Conservation (phyloP, 345 rosid species). For the Atalantia buxifolia region DNA sequence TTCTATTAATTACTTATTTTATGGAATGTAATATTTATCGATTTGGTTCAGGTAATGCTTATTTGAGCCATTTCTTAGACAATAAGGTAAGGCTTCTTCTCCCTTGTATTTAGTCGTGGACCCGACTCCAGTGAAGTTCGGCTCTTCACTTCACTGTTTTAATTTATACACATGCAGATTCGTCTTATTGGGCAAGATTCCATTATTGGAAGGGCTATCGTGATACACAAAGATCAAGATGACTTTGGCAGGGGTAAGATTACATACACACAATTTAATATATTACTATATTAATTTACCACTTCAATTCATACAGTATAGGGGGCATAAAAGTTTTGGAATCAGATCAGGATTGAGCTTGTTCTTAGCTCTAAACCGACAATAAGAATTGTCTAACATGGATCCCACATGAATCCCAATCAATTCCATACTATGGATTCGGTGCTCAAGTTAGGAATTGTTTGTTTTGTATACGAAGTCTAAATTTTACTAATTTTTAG, state of each 20-base stretch:
- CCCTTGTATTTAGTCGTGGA: not conserved
- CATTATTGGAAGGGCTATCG: constrained; percentile 88
- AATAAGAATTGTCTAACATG: too few relatives aligned
- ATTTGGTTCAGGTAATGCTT: constrained; percentile 55
- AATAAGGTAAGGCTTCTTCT: constrained; percentile 36
- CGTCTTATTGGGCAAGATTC: constrained; percentile 82
- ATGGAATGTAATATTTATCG: not conserved
- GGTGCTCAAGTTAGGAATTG: too few relatives aligned
- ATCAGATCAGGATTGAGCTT: too few relatives aligned
- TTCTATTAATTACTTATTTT: not conserved
- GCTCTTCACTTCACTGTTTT: not conserved
- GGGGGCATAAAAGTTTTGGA: not conserved
- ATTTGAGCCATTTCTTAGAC: constrained; percentile 52
- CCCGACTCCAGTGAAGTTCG: not conserved
- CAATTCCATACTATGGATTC: too few relatives aligned
- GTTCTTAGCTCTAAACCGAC: too few relatives aligned
- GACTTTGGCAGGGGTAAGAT: constrained; percentile 60
- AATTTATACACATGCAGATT: constrained; percentile 37
- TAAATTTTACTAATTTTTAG: too few relatives aligned
- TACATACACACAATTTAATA: not conserved
- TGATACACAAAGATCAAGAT: constrained; percentile 85
- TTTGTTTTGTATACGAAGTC: too few relatives aligned
- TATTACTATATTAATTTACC: not conserved
- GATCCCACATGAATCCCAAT: too few relatives aligned
- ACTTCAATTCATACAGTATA: not conserved